Base-by-base conservation (phyloP, 1,139 yeast species). In the Diutina sp. region DNA sequence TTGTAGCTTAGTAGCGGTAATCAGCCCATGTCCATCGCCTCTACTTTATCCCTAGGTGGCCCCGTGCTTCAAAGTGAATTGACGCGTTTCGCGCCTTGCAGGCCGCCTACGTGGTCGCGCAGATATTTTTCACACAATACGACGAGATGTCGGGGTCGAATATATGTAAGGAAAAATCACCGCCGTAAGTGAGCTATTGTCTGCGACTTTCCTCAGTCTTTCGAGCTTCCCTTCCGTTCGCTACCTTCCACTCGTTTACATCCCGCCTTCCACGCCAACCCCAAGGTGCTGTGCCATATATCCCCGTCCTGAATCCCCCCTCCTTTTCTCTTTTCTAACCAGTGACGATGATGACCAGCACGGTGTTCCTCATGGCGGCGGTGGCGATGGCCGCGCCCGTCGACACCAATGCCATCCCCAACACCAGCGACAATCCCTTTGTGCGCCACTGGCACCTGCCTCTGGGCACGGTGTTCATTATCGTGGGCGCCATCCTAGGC, bases 401-500 rank as follows among this genome's bases (percentile, higher is more conserved):
- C 7, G 50, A n/a, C 12, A 9, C 14, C 11, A 11, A 29, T 6
- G 28, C 28, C 29, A 48, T 48, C 51, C 51, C 51, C 11, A 12
- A 48, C 6, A 9, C 51, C 41, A 11, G 28, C 6, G 14, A 11
- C 30, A 72, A 74, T 59, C 82, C 82, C 8, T 76, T 66, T 58
- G 64, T 76, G 8, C 55, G 58, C 11, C 55, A 57, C n/a, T 57
- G 69, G 5, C 56, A 58, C 4, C 61, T 70, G 51, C 72, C 76
- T 0, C 64, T 67, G 45, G 73, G 74, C 45, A 64, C 78, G 21
- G 73, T 78, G n/a, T 78, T 78, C 62, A 73, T 78, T 25, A 66
- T 75, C 1, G 67, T 75, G 11, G 82, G 80, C 1, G 69, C 69
- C 0, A 64, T 76, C 9, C 57, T 77, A 2, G 68, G 69, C 3